Evolutionary conservation across 768 basidiomycete species (phyloP).

Genomic region (Erythrobasidium yunnanense): DNA sequence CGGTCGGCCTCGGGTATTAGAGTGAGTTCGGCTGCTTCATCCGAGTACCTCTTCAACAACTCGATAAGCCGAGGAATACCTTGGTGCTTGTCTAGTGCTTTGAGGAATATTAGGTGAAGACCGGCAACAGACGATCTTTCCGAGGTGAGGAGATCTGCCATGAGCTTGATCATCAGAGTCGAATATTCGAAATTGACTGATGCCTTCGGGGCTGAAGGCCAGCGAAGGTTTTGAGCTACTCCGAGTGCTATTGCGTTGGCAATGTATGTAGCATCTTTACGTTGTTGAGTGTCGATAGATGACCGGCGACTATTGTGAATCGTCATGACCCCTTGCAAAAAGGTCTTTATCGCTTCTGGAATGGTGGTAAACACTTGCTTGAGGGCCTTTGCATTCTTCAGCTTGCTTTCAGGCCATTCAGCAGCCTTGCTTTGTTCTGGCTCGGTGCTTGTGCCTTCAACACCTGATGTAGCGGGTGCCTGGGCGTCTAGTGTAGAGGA

Average conservation of each 20-base stretch:
- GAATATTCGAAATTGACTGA: slow-evolving; percentile 48
- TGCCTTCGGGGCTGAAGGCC: slow-evolving; percentile 40
- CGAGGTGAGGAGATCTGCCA: slow-evolving; percentile 46
- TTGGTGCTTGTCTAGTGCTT: slow-evolving; percentile 58
- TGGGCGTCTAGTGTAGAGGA: too few relatives aligned
- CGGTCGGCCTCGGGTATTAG: slow-evolving; percentile 51
- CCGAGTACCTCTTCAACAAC: slow-evolving; percentile 51
- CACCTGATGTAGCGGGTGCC: too few relatives aligned
- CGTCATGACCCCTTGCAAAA: slow-evolving; percentile 32
- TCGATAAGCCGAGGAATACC: slow-evolving; percentile 61
- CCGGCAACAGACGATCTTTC: slow-evolving; percentile 39
- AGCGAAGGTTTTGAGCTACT: slow-evolving; percentile 52
- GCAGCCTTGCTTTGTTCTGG: not conserved
- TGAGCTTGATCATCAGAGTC: slow-evolving; percentile 51
- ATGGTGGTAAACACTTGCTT: slow-evolving; percentile 27
- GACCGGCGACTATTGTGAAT: slow-evolving; percentile 28
- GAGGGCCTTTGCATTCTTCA: slow-evolving; percentile 28
- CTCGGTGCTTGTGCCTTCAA: not conserved
- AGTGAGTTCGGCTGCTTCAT: slow-evolving; percentile 52
- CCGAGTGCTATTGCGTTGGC: slow-evolving; percentile 61
- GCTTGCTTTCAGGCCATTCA: not conserved
- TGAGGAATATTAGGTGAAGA: slow-evolving; percentile 70
- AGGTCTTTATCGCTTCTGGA: slow-evolving; percentile 28
- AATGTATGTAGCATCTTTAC: slow-evolving; percentile 62
- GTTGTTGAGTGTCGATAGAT: slow-evolving; percentile 46